Evolutionary conservation across 768 basidiomycete species (phyloP).

Genomic region (Tremella mesenterica): DNA sequence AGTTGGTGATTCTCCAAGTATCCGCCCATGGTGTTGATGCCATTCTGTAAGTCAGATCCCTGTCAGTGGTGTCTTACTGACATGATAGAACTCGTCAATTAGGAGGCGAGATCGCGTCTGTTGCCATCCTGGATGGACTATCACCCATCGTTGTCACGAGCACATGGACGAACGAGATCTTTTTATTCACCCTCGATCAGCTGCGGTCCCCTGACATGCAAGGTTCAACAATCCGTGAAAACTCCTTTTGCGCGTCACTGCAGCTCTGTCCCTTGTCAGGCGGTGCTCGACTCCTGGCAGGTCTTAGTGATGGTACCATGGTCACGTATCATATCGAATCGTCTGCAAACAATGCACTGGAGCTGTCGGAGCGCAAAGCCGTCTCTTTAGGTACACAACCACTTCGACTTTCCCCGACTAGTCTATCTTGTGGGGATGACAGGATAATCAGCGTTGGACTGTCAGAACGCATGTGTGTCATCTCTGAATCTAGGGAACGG

Average conservation of each 20-base stretch:
- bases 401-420: constrained; percentile 20
- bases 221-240: constrained; percentile 12
- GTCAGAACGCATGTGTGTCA: constrained; percentile 34
- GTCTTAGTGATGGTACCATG: constrained; percentile 36
- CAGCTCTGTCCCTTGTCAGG: constrained; percentile 7
- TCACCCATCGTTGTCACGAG: constrained; percentile 22
- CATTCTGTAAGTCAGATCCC: constrained; percentile 9
- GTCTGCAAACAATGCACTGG: constrained; percentile 2
- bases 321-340: constrained; percentile 21
- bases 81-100: background rate
- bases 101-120: constrained; percentile 12
- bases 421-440: constrained; percentile 12
- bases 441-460: constrained; percentile 26
- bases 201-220: background rate
- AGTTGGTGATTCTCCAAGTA: constrained; percentile 5
- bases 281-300: constrained; percentile 29
- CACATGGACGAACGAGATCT: constrained; percentile 30
- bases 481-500: constrained; percentile 34
- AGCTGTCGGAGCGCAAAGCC: constrained; percentile 13
- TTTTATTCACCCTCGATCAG: constrained; percentile 22
- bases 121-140: constrained; percentile 3
- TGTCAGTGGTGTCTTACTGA: background rate
- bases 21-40: constrained; percentile 1
- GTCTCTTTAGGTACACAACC: constrained; percentile 33
- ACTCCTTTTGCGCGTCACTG: constrained; percentile 14